phyloP scores from a whole-genome alignment of 2,329 filamentous ascomycete species.

The Diaporthe sp. region DNA sequence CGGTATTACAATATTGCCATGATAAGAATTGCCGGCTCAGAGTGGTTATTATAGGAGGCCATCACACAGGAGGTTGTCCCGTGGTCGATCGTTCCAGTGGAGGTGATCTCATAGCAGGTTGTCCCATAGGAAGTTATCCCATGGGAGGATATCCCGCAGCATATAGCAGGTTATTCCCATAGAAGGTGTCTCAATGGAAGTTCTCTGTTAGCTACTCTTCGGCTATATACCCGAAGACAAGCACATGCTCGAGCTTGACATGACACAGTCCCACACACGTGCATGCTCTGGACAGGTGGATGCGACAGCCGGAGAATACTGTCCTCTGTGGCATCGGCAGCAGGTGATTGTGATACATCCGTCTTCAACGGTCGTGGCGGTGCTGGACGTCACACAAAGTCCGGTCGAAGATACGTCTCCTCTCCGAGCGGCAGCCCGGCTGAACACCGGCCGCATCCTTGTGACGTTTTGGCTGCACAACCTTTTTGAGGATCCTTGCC shows the following conservation, averaged over 20 bases:
- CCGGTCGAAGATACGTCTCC: constrained; percentile 35
- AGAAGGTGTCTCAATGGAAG: background rate
- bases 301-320: background rate
- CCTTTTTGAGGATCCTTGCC: background rate
- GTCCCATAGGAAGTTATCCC: background rate
- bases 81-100: background rate
- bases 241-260: constrained; percentile 14
- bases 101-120: background rate
- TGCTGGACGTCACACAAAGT: constrained; percentile 18
- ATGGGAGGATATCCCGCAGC: too few relatives aligned
- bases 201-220: background rate
- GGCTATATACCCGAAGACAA: background rate
- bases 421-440: constrained; percentile 21
- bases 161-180: background rate
- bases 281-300: background rate
- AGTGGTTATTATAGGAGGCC: background rate
- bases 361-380: background rate
- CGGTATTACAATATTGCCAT: background rate
- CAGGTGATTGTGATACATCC: background rate
- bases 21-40: background rate
- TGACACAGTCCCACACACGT: constrained; percentile 15
- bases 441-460: background rate
- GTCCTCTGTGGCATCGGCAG: background rate
- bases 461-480: constrained; percentile 35
- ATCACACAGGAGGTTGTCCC: background rate